phyloP scores from a whole-genome alignment of 2,329 filamentous ascomycete species.

The Talaromyces sp. region DNA sequence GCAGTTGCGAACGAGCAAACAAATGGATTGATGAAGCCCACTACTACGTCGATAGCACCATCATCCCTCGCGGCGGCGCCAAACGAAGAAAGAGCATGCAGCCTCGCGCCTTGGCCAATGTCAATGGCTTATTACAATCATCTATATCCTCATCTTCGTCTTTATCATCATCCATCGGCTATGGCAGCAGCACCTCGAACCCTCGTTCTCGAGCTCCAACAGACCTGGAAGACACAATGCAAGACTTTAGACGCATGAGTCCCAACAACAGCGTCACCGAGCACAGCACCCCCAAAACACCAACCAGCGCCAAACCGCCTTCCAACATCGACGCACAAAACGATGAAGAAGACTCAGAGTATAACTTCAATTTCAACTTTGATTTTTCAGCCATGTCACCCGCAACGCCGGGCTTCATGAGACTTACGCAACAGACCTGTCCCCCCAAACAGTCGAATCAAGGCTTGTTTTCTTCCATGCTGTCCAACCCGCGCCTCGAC shows the following conservation, averaged over 20 bases:
- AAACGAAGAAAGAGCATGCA: slow-evolving; percentile 80
- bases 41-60: slow-evolving; percentile 67
- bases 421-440: slow-evolving; percentile 53
- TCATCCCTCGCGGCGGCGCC: slow-evolving; percentile 67
- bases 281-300: slow-evolving; percentile 31
- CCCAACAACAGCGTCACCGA: slow-evolving; percentile 31
- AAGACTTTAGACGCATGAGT: slow-evolving; percentile 32
- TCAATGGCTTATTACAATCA: slow-evolving; percentile 61
- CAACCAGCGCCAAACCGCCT: slow-evolving; percentile 22
- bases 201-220: slow-evolving; percentile 29
- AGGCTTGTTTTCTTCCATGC: slow-evolving; percentile 39
- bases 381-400: slow-evolving; percentile 44
- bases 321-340: background rate
- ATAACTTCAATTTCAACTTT: slow-evolving; percentile 32
- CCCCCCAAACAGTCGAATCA: slow-evolving; percentile 53
- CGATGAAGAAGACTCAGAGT: background rate
- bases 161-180: background rate
- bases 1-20: slow-evolving; percentile 71
- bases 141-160: slow-evolving; percentile 22
- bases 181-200: slow-evolving; percentile 23
- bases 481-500: background rate
- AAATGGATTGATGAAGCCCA: slow-evolving; percentile 71
- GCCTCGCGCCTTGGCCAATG: slow-evolving; percentile 66
- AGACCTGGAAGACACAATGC: slow-evolving; percentile 30
- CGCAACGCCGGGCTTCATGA: slow-evolving; percentile 48